Conservation (phyloP, 192 early-diverging fungal genomes). For the Chytriomyces sp. region DNA sequence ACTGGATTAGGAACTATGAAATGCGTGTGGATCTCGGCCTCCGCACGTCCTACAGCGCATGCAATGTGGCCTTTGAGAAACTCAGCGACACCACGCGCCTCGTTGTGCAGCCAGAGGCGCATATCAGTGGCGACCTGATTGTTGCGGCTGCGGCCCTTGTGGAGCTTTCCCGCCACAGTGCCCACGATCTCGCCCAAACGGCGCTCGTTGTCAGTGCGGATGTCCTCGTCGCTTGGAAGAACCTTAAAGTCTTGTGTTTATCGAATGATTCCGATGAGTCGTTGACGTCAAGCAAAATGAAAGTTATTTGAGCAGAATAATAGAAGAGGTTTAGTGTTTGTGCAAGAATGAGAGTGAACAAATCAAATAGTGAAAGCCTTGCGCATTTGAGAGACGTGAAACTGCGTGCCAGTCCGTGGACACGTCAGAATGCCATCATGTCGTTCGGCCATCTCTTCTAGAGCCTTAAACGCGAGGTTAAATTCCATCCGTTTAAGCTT, state of each 20-base stretch:
- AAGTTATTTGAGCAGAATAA: no score
- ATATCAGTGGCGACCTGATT: constrained; percentile 99
- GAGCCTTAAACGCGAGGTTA: constrained; percentile 31
- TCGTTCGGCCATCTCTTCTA: constrained; percentile 43
- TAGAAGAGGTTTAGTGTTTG: no score
- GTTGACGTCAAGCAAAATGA: no score
- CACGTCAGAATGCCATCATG: constrained; percentile 43
- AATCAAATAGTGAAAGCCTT: constrained; percentile 47
- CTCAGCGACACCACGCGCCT: constrained; percentile 61
- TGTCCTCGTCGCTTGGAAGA: constrained; percentile 99
- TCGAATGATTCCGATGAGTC: no score
- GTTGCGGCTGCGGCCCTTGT: constrained; percentile 59
- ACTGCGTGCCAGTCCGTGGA: constrained; percentile 36
- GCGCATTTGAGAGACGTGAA: constrained; percentile 30
- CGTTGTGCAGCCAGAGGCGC: constrained; percentile 89
- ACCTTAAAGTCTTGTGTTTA: no score
- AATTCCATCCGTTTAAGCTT: neutral
- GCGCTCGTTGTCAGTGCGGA: constrained; percentile 98
- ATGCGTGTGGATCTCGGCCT: constrained; percentile 85
- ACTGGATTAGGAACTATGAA: constrained; percentile 15
- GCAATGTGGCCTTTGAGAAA: constrained; percentile 78
- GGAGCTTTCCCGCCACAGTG: constrained; percentile 94
- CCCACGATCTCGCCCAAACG: constrained; percentile 94
- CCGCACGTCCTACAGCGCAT: constrained; percentile 75
- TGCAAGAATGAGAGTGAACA: no score